Conservation (phyloP, 2,329 filamentous ascomycete species). For the Diplocarpon mali region DNA sequence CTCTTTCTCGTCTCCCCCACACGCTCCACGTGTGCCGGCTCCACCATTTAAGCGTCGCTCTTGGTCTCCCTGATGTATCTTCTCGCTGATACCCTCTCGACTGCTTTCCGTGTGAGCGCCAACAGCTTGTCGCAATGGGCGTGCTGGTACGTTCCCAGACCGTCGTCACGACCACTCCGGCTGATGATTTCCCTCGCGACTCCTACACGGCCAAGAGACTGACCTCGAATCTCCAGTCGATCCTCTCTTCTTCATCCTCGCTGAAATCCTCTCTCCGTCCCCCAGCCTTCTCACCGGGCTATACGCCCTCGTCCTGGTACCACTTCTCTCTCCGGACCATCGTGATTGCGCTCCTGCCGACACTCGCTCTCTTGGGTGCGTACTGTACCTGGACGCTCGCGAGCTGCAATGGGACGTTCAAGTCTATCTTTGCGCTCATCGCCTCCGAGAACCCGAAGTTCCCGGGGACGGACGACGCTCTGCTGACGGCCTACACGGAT, state of each 20-base stretch:
- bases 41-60: too few relatives aligned
- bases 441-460: conserved; percentile 9
- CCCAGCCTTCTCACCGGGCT: conserved; percentile 2
- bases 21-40: too few relatives aligned
- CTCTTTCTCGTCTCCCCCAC: too few relatives aligned
- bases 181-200: neutral
- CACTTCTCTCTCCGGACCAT: conserved; percentile 10
- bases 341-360: conserved; percentile 14
- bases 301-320: conserved; percentile 4
- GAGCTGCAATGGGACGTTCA: conserved; percentile 17
- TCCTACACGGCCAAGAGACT: conserved; percentile 1
- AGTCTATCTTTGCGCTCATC: conserved; percentile 7
- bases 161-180: neutral
- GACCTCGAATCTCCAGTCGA: neutral
- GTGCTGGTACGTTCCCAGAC: neutral
- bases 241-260: neutral
- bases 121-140: neutral
- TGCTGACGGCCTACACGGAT: conserved; percentile 19
- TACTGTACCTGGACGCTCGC: conserved; percentile 13
- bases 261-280: neutral
- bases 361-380: conserved; percentile 13
- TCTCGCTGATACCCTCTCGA: too few relatives aligned
- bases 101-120: too few relatives aligned
- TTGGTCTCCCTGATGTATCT: too few relatives aligned
- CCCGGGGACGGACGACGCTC: conserved; percentile 10